Evolutionary conservation across 108 stramenopile species (phyloP).

Genomic region (Cyclotella atomus): DNA sequence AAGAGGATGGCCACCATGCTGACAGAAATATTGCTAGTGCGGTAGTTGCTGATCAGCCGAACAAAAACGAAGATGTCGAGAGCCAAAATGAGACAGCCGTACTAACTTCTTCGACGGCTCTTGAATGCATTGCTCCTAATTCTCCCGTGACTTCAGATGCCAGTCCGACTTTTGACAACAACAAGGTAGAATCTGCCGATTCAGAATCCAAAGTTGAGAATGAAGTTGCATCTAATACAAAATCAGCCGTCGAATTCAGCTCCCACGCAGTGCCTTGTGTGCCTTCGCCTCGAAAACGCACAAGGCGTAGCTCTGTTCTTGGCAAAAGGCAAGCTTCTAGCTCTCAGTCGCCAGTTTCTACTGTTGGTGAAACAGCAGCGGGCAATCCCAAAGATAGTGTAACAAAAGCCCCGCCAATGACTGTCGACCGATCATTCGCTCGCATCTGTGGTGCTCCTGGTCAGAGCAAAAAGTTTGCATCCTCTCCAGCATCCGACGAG

Average conservation of each 20-base stretch:
- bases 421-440: slow-evolving; percentile 27
- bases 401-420: slow-evolving; percentile 1
- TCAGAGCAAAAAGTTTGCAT: slow-evolving; percentile 41
- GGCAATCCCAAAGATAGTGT: background rate
- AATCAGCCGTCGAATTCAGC: too few relatives aligned
- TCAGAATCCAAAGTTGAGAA: background rate
- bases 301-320: background rate
- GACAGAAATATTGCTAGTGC: too few relatives aligned
- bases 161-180: background rate
- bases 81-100: background rate
- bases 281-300: background rate
- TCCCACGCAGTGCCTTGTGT: background rate
- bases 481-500: slow-evolving; percentile 1
- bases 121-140: background rate
- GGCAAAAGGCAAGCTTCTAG: background rate
- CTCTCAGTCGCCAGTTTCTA: slow-evolving; percentile 32
- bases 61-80: too few relatives aligned
- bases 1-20: too few relatives aligned
- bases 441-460: slow-evolving; percentile 28
- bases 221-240: background rate
- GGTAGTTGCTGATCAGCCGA: too few relatives aligned
- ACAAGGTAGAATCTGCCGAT: background rate
- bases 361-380: slow-evolving; percentile 34
- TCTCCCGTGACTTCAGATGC: slow-evolving; percentile 3
- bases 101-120: too few relatives aligned